Evolutionary conservation across 176 grass and related monocot genomes (phyloP).

Genomic region (Urochloa ruziziensis): DNA sequence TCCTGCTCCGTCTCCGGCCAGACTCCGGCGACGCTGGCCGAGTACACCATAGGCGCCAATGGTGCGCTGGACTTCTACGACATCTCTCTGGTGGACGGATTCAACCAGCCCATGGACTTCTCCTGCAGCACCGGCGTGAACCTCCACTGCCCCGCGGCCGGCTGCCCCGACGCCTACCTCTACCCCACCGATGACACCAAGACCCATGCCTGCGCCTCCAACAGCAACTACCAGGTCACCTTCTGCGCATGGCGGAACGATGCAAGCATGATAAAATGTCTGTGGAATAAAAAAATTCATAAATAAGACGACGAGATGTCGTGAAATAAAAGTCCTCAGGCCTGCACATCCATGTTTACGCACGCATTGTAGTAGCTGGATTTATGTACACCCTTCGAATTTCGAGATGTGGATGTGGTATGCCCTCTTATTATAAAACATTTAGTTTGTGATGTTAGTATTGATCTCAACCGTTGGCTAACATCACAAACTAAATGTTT

Average conservation of each 20-base stretch:
- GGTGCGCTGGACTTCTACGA: not conserved
- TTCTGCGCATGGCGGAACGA: slow-evolving; percentile 13
- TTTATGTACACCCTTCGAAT: too few species aligned
- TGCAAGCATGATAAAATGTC: too few species aligned
- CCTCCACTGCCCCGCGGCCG: not conserved
- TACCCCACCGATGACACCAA: not conserved
- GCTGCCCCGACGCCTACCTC: slow-evolving; percentile 16
- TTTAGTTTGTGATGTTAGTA: too few species aligned
- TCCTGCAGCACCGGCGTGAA: not conserved
- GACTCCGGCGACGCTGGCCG: not conserved
- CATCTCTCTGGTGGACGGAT: slow-evolving; percentile 19
- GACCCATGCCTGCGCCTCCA: not conserved
- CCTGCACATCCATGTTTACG: too few species aligned
- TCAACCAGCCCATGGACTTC: slow-evolving; percentile 25
- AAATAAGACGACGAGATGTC: too few species aligned
- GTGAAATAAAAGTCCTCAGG: too few species aligned
- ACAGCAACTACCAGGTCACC: slow-evolving; percentile 3
- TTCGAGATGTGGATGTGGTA: too few species aligned
- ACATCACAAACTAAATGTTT: too few species aligned
- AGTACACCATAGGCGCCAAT: slow-evolving; percentile 4
- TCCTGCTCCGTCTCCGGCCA: not conserved
- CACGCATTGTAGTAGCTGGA: too few species aligned
- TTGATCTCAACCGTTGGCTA: too few species aligned
- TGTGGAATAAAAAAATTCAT: too few species aligned
- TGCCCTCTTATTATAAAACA: too few species aligned